Evolutionary conservation across 805 yeast genomes (phyloP).

Genomic region (Wickerhamomyces alni): DNA sequence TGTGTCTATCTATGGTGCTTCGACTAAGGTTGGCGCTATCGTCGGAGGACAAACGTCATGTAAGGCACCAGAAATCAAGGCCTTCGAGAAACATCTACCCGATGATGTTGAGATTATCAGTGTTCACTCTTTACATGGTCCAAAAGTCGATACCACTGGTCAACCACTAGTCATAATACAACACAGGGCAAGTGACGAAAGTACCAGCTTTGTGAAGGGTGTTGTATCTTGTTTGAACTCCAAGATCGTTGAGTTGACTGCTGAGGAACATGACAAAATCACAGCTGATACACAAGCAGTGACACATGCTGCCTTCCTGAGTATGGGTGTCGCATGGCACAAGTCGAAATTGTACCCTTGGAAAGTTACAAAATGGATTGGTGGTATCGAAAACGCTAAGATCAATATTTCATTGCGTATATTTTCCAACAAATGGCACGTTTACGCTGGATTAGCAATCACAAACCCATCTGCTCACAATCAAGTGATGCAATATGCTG

Average conservation of each 20-base stretch:
- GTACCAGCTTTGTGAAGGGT: slow-evolving; percentile 53
- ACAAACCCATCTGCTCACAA: slow-evolving; percentile 92
- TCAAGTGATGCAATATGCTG: slow-evolving; percentile 86
- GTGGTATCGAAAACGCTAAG: slow-evolving; percentile 95
- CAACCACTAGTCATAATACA: slow-evolving; percentile 87
- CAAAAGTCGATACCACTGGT: slow-evolving; percentile 79
- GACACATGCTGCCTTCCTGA: slow-evolving; percentile 93
- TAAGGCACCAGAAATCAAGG: slow-evolving; percentile 82
- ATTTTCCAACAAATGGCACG: slow-evolving; percentile 94
- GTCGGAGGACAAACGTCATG: slow-evolving; percentile 99
- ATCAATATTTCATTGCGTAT: slow-evolving; percentile 89
- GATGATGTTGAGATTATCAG: slow-evolving; percentile 76
- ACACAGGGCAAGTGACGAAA: slow-evolving; percentile 54
- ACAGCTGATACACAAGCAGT: slow-evolving; percentile 99
- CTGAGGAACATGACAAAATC: slow-evolving; percentile 87
- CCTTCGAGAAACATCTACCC: slow-evolving; percentile 75
- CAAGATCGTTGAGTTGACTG: slow-evolving; percentile 68
- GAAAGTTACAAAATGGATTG: slow-evolving; percentile 80
- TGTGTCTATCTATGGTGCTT: slow-evolving; percentile 74
- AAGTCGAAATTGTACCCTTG: slow-evolving; percentile 82
- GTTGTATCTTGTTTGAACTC: slow-evolving; percentile 72
- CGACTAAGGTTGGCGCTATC: slow-evolving; percentile 79
- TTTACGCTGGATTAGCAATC: slow-evolving; percentile 94
- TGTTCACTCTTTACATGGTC: slow-evolving; percentile 93
- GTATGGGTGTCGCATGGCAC: slow-evolving; percentile 97